Percentiles rank a stretch among this genome's conserved stretches.
phyloP scores from a whole-genome alignment of 2,329 filamentous ascomycete genomes.

The Massarina eburnea region DNA sequence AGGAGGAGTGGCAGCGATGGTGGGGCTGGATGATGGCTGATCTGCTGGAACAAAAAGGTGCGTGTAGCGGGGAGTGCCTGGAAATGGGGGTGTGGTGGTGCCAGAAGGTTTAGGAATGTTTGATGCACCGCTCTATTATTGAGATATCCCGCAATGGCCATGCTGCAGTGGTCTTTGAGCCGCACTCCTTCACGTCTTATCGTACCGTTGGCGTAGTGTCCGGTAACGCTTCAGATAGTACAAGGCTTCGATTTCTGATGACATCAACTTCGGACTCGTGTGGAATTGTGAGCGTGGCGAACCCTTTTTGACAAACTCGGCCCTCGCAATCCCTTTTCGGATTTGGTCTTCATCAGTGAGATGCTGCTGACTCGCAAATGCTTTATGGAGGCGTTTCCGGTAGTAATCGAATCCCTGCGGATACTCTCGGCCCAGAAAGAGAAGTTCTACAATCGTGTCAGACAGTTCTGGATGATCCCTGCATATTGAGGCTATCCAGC shows the following conservation, averaged over 20 bases:
- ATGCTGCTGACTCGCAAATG: slow-evolving; percentile 75
- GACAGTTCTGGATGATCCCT: no score
- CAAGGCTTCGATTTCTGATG: slow-evolving; percentile 83
- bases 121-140: slow-evolving; percentile 25
- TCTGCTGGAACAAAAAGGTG: slow-evolving; percentile 75
- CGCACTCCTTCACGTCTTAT: slow-evolving; percentile 36
- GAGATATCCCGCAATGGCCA: slow-evolving; percentile 25
- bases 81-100: slow-evolving; percentile 68
- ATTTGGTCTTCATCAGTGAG: slow-evolving; percentile 76
- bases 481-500: background rate
- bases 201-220: slow-evolving; percentile 79
- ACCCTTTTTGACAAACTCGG: slow-evolving; percentile 92
- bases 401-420: slow-evolving; percentile 85
- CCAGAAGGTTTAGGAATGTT: slow-evolving; percentile 52
- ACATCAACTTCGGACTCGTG: background rate
- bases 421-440: slow-evolving; percentile 83
- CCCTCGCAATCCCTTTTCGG: slow-evolving; percentile 70
- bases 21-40: slow-evolving; percentile 83
- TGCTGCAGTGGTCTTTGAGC: slow-evolving; percentile 4
- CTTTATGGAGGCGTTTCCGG: slow-evolving; percentile 75
- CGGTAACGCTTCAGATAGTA: slow-evolving; percentile 94
- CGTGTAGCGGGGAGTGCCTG: slow-evolving; percentile 81
- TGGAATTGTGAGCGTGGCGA: slow-evolving; percentile 6
- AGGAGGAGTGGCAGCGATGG: slow-evolving; percentile 93
- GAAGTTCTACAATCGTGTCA: slow-evolving; percentile 64